Percentiles rank a stretch among this genome's conserved stretches.
These are phyloP conservation scores for Thelephora terrestris DNA, from an alignment of 1,284 basidiomycete species.

Conservation along the genomic window DNA sequence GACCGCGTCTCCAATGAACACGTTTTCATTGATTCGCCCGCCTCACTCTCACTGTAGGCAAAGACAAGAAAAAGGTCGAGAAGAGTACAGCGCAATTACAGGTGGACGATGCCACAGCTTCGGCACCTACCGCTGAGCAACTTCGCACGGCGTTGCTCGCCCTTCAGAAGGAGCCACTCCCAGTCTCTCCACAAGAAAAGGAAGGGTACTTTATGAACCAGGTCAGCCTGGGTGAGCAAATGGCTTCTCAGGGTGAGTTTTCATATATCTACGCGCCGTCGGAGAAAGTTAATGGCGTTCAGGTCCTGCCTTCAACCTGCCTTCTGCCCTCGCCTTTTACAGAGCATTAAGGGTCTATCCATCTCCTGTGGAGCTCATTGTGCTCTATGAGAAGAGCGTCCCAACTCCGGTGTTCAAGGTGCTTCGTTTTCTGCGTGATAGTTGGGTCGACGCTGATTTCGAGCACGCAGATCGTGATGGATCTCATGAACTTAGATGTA, in stretches of 20 bases:
- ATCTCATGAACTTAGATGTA: constrained; percentile 83
- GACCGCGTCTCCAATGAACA: constrained; percentile 3
- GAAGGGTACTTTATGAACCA: constrained; percentile 90
- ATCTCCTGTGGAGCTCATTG: constrained; percentile 82
- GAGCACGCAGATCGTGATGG: constrained; percentile 63
- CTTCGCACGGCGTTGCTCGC: constrained; percentile 51
- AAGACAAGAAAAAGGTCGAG: constrained; percentile 83
- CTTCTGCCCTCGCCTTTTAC: constrained; percentile 87
- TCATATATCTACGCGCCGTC: neutral
- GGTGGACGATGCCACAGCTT: constrained; percentile 26
- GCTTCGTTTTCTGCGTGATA: constrained; percentile 4
- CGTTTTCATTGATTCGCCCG: constrained; percentile 8
- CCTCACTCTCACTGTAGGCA: constrained; percentile 41
- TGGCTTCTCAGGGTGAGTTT: constrained; percentile 64
- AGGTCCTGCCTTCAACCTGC: constrained; percentile 72
- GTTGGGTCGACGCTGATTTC: constrained; percentile 1
- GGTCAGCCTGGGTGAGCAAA: constrained; percentile 80
- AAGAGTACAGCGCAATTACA: constrained; percentile 66
- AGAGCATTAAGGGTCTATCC: constrained; percentile 93
- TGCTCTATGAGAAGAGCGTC: constrained; percentile 90
- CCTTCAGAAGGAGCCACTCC: constrained; percentile 56
- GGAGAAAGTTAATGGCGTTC: neutral
- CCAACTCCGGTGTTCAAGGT: constrained; percentile 82
- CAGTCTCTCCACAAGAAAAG: constrained; percentile 60
- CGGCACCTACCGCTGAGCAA: constrained; percentile 37